Conservation (phyloP, 2,329 filamentous ascomycete species). For the Xylaria sp. region DNA sequence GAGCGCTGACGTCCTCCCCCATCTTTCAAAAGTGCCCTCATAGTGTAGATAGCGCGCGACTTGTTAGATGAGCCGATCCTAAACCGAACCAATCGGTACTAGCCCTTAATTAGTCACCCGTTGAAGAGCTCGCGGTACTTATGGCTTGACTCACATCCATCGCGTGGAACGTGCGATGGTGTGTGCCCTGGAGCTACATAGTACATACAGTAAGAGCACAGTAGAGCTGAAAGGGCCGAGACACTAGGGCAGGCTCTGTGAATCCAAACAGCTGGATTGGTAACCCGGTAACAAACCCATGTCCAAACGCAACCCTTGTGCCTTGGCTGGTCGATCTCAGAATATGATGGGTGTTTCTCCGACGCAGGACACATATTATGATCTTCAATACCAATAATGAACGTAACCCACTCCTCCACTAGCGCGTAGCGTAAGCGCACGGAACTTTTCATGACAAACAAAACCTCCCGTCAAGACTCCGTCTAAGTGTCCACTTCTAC, state of each 20-base stretch:
- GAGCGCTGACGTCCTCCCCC: neutral
- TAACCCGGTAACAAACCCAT: conserved; percentile 6
- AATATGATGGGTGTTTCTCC: neutral
- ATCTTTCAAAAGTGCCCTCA: conserved; percentile 4
- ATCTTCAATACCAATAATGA: conserved; percentile 29
- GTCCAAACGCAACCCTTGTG: conserved; percentile 1
- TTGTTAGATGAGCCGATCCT: neutral
- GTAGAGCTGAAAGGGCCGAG: conserved; percentile 4
- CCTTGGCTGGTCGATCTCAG: conserved; percentile 7
- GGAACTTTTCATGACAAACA: conserved; percentile 14
- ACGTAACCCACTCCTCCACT: conserved; percentile 24
- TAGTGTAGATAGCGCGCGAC: neutral
- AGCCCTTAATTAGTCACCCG: neutral
- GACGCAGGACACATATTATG: conserved; percentile 28
- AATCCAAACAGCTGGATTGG: conserved; percentile 4
- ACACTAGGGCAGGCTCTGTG: neutral
- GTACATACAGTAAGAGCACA: neutral
- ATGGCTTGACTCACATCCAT: neutral
- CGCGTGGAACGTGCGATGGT: neutral
- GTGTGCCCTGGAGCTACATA: neutral
- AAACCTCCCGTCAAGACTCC: neutral
- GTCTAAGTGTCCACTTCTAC: neutral
- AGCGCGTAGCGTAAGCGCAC: neutral
- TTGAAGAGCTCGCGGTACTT: neutral
- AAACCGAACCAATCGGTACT: conserved; percentile 7